These are phyloP conservation scores for Wickerhamomyces alni DNA, from an alignment of 805 yeast genomes.

Conservation along the genomic window DNA sequence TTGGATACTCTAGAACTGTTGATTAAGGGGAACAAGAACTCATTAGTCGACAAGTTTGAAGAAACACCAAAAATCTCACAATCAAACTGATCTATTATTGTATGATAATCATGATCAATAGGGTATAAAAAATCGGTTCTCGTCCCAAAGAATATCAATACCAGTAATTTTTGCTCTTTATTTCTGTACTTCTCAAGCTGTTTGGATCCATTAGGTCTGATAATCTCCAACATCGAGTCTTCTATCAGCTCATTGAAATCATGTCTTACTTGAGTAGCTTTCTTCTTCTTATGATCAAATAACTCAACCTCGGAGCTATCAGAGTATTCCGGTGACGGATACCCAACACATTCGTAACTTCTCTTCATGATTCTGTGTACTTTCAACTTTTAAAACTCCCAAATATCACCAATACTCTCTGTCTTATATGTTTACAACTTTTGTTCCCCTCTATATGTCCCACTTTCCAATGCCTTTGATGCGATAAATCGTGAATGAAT, in stretches of 20 bases:
- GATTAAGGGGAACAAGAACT: conserved; percentile 15
- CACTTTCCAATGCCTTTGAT: too few species aligned
- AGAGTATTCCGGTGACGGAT: neutral
- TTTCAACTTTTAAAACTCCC: neutral
- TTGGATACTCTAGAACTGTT: conserved; percentile 12
- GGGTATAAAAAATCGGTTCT: conserved; percentile 11
- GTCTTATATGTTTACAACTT: too few species aligned
- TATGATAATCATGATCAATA: conserved; percentile 3
- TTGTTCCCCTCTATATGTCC: neutral
- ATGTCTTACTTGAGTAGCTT: neutral
- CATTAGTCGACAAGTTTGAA: conserved; percentile 9
- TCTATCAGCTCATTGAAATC: conserved; percentile 1
- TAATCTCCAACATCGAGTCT: conserved; percentile 9
- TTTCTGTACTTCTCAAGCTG: conserved; percentile 3
- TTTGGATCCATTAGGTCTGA: conserved; percentile 1
- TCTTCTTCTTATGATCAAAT: neutral
- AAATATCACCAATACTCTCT: too few species aligned
- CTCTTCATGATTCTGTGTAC: neutral
- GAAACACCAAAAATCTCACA: conserved; percentile 18
- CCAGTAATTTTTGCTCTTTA: conserved; percentile 7
- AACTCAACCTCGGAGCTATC: neutral
- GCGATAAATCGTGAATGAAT: too few species aligned
- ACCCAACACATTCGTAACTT: neutral
- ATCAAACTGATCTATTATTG: conserved; percentile 3
- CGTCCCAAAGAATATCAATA: conserved; percentile 21